Evolutionary conservation across 2,329 filamentous ascomycete genomes (phyloP).

Genomic region (Westerdykella aurantiaca): DNA sequence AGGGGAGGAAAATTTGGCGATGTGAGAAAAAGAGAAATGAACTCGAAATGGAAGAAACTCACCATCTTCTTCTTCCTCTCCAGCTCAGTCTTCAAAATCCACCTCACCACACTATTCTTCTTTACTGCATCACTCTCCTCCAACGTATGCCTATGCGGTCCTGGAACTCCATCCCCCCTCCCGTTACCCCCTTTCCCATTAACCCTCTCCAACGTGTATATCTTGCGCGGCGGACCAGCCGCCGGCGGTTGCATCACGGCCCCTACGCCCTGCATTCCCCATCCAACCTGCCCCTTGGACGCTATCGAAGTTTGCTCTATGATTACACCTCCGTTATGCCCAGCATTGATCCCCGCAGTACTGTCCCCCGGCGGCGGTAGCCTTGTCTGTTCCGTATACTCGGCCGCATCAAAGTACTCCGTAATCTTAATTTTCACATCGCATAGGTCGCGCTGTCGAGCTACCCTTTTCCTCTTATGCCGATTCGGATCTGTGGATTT

Average conservation of each 20-base stretch:
- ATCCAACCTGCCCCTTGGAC: slow-evolving; percentile 13
- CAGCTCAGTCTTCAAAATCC: slow-evolving; percentile 58
- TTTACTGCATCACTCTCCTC: slow-evolving; percentile 73
- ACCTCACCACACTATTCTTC: slow-evolving; percentile 70
- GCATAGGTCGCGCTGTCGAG: slow-evolving; percentile 71
- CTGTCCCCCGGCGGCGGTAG: slow-evolving; percentile 19
- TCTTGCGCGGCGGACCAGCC: slow-evolving; percentile 17
- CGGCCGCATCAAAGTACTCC: slow-evolving; percentile 61
- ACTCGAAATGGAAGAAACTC: slow-evolving; percentile 7
- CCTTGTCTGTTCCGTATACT: slow-evolving; percentile 31
- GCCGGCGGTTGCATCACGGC: slow-evolving; percentile 7
- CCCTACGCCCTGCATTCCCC: slow-evolving; percentile 20
- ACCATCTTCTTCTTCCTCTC: slow-evolving; percentile 54
- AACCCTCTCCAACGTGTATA: slow-evolving; percentile 69
- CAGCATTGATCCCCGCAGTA: not conserved
- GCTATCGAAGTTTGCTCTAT: slow-evolving; percentile 16
- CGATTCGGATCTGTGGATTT: slow-evolving; percentile 75
- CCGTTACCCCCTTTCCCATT: slow-evolving; percentile 71
- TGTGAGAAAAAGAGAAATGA: not conserved
- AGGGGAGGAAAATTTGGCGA: not conserved
- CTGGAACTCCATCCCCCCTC: slow-evolving; percentile 62
- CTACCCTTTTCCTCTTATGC: slow-evolving; percentile 72
- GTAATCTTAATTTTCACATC: slow-evolving; percentile 85
- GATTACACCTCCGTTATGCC: slow-evolving; percentile 12
- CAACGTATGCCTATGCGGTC: slow-evolving; percentile 68